Conservation (phyloP, 202 grass and related monocot genomes). For the Musa balbisiana region DNA sequence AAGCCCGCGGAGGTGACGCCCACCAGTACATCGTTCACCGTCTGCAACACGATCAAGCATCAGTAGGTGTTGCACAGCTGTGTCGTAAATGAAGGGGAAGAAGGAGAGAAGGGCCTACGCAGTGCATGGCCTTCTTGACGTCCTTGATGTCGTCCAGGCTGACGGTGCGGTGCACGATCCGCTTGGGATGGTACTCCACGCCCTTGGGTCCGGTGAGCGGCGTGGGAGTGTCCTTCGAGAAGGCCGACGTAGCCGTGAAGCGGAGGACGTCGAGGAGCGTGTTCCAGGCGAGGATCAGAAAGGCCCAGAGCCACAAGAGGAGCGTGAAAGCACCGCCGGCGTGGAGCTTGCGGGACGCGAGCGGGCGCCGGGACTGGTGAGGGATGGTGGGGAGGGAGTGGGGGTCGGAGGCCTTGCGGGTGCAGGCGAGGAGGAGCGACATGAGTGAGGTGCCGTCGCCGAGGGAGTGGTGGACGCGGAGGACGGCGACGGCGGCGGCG, state of each 20-base stretch:
- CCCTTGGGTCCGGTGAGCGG: conserved; percentile 37
- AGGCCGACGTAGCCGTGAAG: conserved; percentile 47
- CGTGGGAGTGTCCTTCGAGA: conserved; percentile 48
- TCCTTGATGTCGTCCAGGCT: conserved; percentile 65
- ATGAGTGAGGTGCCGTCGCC: too few relatives aligned
- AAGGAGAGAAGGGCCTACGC: conserved; percentile 40
- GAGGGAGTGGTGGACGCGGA: too few relatives aligned
- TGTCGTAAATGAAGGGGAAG: too few relatives aligned
- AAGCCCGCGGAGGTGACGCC: too few relatives aligned
- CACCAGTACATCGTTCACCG: too few relatives aligned
- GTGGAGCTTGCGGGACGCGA: conserved; percentile 13
- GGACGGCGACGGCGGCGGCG: too few relatives aligned
- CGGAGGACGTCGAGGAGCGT: conserved; percentile 40
- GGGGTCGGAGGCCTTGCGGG: conserved; percentile 51
- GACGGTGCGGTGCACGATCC: conserved; percentile 60
- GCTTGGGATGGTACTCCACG: conserved; percentile 53
- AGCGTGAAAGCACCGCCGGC: conserved; percentile 9
- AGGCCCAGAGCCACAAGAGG: conserved; percentile 32
- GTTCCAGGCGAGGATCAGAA: conserved; percentile 42
- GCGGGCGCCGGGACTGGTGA: conserved; percentile 15
- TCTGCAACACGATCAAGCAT: background rate
- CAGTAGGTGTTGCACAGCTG: too few relatives aligned
- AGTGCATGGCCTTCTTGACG: conserved; percentile 64
- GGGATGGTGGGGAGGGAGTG: conserved; percentile 19
- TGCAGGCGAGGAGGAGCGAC: conserved; percentile 50